Evolutionary conservation across 2,329 filamentous ascomycete genomes (phyloP).

Genomic region (Arachnomyces sp.): DNA sequence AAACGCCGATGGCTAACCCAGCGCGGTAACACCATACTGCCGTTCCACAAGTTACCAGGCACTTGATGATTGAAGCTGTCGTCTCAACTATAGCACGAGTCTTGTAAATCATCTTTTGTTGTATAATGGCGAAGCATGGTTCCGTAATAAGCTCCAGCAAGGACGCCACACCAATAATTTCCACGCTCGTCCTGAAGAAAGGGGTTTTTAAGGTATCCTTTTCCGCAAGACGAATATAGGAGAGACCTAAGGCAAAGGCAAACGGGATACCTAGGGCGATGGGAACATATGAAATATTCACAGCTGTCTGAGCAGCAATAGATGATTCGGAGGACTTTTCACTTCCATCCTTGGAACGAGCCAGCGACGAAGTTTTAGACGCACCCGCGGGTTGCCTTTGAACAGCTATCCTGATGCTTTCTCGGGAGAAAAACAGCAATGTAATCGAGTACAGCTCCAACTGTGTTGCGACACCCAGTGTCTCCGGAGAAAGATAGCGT

Average conservation of each 20-base stretch:
- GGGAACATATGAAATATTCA: slow-evolving; percentile 83
- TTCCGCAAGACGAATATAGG: slow-evolving; percentile 56
- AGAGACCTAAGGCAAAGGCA: slow-evolving; percentile 55
- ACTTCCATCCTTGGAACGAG: slow-evolving; percentile 11
- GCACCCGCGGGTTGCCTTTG: slow-evolving; percentile 61
- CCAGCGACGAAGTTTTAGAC: neutral
- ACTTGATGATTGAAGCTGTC: slow-evolving; percentile 70
- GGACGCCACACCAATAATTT: slow-evolving; percentile 50
- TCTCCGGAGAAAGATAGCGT: slow-evolving; percentile 74
- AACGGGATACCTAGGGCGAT: slow-evolving; percentile 61
- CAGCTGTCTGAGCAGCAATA: slow-evolving; percentile 55
- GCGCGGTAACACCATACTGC: slow-evolving; percentile 56
- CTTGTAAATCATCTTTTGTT: slow-evolving; percentile 71
- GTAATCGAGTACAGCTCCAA: slow-evolving; percentile 89
- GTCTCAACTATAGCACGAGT: slow-evolving; percentile 77
- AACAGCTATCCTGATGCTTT: slow-evolving; percentile 83
- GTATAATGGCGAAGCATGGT: slow-evolving; percentile 81
- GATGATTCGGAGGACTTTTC: slow-evolving; percentile 4
- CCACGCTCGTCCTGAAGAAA: slow-evolving; percentile 53
- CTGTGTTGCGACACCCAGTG: slow-evolving; percentile 80
- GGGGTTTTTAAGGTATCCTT: slow-evolving; percentile 50
- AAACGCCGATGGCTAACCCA: slow-evolving; percentile 57
- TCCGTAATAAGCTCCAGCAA: slow-evolving; percentile 74
- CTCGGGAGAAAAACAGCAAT: slow-evolving; percentile 88
- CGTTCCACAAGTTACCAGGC: slow-evolving; percentile 62